These are phyloP conservation scores for Rhododendron mucronatum DNA, from an alignment of 148 eudicot species.

Conservation along the genomic window DNA sequence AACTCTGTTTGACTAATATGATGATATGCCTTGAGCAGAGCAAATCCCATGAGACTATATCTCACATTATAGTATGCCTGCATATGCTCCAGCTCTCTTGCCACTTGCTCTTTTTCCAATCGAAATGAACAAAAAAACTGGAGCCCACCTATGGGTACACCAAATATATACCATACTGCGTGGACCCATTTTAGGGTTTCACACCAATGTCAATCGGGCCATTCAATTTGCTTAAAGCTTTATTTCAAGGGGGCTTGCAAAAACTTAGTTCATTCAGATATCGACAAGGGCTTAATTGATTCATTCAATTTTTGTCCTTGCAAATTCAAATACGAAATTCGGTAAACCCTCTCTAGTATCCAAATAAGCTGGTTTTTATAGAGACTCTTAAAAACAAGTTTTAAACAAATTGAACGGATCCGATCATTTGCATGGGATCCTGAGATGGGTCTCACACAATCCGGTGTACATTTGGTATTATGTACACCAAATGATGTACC, in stretches of 20 bases:
- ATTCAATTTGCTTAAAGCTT: background rate
- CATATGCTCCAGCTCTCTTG: background rate
- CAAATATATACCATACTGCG: too few relatives aligned
- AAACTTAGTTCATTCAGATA: background rate
- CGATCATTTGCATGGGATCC: background rate
- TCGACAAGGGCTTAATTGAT: background rate
- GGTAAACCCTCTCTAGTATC: too few relatives aligned
- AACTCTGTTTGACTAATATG: background rate
- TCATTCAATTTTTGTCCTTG: too few relatives aligned
- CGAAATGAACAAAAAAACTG: background rate
- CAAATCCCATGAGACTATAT: background rate
- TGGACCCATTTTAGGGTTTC: too few relatives aligned
- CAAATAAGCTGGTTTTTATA: too few relatives aligned
- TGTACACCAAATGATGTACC: background rate
- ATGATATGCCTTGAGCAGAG: slow-evolving; percentile 9
- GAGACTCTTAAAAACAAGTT: background rate
- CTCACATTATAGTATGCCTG: background rate
- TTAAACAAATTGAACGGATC: too few relatives aligned
- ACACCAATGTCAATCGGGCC: too few relatives aligned
- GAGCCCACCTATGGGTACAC: too few relatives aligned
- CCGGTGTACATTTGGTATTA: background rate
- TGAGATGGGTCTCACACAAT: background rate
- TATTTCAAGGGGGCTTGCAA: background rate
- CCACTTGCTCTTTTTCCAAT: background rate
- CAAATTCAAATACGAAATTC: too few relatives aligned